Base-by-base conservation (phyloP, 2,329 filamentous ascomycete species). In the Apiospora sp. region DNA sequence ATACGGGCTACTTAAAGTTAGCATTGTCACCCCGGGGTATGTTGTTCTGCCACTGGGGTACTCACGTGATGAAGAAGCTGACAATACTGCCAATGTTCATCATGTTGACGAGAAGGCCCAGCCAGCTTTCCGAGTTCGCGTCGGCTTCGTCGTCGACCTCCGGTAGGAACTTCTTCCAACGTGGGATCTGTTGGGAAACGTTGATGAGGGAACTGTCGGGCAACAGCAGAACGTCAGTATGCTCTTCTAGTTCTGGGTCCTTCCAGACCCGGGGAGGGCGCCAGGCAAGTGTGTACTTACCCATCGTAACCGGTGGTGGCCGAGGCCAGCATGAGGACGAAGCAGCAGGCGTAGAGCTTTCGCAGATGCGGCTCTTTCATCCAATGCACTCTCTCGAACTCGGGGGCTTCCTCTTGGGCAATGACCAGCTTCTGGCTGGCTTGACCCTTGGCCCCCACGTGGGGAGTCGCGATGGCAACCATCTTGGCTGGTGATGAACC, bases 271-370 rank as follows among this genome's bases (percentile, higher is more conserved):
- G 34, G 8, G 1, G 19, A 49, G 41, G 68, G 12, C 19, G 22
- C 41, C 30, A 37, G 34, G 58, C 19, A 1, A 24, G 19, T 12
- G 7, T 14, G 6, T 19, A 71, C 83, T 73, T 81, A 88, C 87
- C 86, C 86, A 85, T 89, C 86, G 79, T 88, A 88, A 77, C 87
- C 86, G 49, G 87, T 89, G 48, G 88, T 89, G 19, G 88, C 88
- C 41, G 88, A 89, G 68, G 86, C 87, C 75, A 89, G 80, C 76
- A 85, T 88, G 71, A 88, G 85, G 71, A 88, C 80, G 75, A 86
- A 80, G 69, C 69, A 71, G 54, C 51, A 71, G 24, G 84, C 84
- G 82, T 89, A 90, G 12, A 90, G 83, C 81, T 86, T 86, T 77
- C 88, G 82, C 76, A 90, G 83, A 64, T 87, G 87, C n/a, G 87